phyloP scores from a whole-genome alignment of 108 stramenopile genomes.

The Cylindrotheca fusiformis region DNA sequence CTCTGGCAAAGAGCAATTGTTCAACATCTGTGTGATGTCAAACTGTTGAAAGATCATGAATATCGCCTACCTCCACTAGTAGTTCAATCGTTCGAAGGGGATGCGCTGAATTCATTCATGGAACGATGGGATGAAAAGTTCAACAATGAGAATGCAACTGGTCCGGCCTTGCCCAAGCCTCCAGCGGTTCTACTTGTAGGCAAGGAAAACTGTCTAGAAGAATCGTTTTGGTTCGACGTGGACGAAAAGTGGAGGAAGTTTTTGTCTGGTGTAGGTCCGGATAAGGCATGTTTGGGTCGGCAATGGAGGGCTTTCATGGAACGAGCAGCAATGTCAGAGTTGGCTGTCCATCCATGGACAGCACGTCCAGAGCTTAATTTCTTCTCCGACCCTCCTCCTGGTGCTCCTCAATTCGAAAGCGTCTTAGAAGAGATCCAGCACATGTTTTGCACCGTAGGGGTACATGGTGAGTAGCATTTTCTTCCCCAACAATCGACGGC shows the following conservation, averaged over 20 bases:
- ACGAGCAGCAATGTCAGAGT: too few species aligned
- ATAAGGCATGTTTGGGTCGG: conserved; percentile 13
- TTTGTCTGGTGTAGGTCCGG: background rate
- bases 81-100: conserved; percentile 8
- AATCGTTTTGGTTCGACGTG: conserved; percentile 5
- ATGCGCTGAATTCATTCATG: conserved; percentile 4
- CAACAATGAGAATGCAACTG: background rate
- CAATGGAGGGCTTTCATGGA: too few species aligned
- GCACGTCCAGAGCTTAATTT: too few species aligned
- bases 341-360: too few species aligned
- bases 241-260: conserved; percentile 1
- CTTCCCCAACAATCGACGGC: too few species aligned
- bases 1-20: background rate
- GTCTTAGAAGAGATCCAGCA: too few species aligned
- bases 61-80: conserved; percentile 11
- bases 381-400: too few species aligned
- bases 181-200: conserved; percentile 6
- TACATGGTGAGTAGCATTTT: too few species aligned
- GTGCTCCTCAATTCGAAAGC: too few species aligned
- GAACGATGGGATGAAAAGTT: conserved; percentile 3
- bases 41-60: conserved; percentile 1
- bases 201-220: conserved; percentile 4
- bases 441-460: too few species aligned
- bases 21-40: conserved; percentile 12
- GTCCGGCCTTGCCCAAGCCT: background rate